Evolutionary conservation across 2,329 filamentous ascomycete species (phyloP), one percentile per base, ranked within the genome.

Genomic region (Cytospora schulzeri): DNA sequence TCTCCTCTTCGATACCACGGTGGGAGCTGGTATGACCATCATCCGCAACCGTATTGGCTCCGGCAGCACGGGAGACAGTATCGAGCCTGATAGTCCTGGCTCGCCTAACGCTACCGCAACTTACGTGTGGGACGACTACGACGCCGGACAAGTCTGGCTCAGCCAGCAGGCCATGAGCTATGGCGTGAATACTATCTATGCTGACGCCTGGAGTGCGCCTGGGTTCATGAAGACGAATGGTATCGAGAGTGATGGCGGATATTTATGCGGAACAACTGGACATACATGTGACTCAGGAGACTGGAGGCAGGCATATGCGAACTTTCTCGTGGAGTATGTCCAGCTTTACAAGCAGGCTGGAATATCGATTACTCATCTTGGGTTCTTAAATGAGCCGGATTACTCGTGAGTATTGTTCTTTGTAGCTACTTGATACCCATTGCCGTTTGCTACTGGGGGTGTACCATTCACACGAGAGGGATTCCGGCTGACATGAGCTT

Each of bases 181-280:
- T 67, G 80, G 79, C 1, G 75, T 82, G 1, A 74, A 73, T 9
- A 77, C 73, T 1, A 77, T 83, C 66, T 83, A 83, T 66, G 79
- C 78, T 0, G 77, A 84, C 71, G 80, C 81, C 0, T 84, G 81
- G 81, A 79, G 76, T 64, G 81, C 81, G 0, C 81, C 80, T 0
- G 79, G 79, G 0, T 83, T 78, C 69, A 83, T 84, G 81, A 83
- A 83, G 74, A 82, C 77, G 6, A 82, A 82, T 62, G 71, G 71
- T 3, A 73, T 78, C 58, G 77, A 82, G 56, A 73, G 71, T 41
- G 75, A 79, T 65, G 78, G 80, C 1, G 80, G 80, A 1, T 78
- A 75, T 56, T 71, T 83, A 0, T 83, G 80, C 66, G 80, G 80
- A 53, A 79, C 80, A 41, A 71, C 74, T 65, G 71, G 73, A 19